Conservation (phyloP, 2,329 filamentous ascomycete species). For the Penicillium palitans region DNA sequence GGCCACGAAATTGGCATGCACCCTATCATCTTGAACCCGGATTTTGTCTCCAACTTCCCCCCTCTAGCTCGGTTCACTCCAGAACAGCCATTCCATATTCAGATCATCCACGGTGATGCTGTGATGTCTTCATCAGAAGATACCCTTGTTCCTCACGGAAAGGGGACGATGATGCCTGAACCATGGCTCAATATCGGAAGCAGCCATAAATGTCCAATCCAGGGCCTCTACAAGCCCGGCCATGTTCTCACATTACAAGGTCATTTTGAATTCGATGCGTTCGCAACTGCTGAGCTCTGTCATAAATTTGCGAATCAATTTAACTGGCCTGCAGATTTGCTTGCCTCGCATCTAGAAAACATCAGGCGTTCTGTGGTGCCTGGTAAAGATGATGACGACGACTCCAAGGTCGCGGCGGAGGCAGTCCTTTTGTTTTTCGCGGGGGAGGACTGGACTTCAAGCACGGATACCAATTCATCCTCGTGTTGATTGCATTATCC, state of each 20-base stretch:
- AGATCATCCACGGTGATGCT: slow-evolving; percentile 35
- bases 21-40: slow-evolving; percentile 19
- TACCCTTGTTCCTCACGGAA: not conserved
- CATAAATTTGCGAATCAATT: slow-evolving; percentile 19
- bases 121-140: slow-evolving; percentile 17
- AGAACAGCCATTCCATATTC: slow-evolving; percentile 20
- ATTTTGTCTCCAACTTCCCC: slow-evolving; percentile 12
- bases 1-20: slow-evolving; percentile 32
- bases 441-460: slow-evolving; percentile 6
- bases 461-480: not conserved
- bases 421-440: slow-evolving; percentile 29
- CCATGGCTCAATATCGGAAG: slow-evolving; percentile 27
- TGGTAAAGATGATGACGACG: slow-evolving; percentile 23
- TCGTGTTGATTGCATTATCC: not conserved
- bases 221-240: slow-evolving; percentile 24
- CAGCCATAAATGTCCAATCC: slow-evolving; percentile 22
- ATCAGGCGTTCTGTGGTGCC: slow-evolving; percentile 15
- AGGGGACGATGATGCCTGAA: slow-evolving; percentile 7
- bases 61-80: slow-evolving; percentile 1
- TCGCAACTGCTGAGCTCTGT: slow-evolving; percentile 23
- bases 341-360: slow-evolving; percentile 16
- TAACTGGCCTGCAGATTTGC: slow-evolving; percentile 19
- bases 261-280: slow-evolving; percentile 30
- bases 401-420: slow-evolving; percentile 31
- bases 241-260: slow-evolving; percentile 30